Conservation (phyloP, 768 basidiomycete species). For the Amanita jacksonii region DNA sequence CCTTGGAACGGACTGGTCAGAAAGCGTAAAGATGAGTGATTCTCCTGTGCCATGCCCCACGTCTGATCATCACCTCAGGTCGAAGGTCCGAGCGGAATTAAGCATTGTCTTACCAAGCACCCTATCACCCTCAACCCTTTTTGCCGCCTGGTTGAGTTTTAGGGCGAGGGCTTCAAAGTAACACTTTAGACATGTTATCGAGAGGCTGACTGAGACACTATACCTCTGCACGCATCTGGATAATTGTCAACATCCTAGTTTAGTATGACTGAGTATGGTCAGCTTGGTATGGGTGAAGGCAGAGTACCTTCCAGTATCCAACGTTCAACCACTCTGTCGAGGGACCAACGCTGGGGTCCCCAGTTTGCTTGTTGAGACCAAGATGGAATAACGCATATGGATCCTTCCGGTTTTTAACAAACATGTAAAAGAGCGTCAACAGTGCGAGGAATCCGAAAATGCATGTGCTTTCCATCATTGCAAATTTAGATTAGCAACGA, state of each 20-base stretch:
- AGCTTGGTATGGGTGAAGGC: too few relatives aligned
- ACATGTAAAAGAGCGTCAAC: background rate
- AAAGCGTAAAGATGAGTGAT: conserved; percentile 47
- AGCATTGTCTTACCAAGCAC: conserved; percentile 40
- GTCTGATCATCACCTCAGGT: conserved; percentile 27
- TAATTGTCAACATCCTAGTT: conserved; percentile 41
- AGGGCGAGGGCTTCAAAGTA: conserved; percentile 33
- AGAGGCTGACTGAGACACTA: background rate
- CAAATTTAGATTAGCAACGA: too few relatives aligned
- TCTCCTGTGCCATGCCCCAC: conserved; percentile 65
- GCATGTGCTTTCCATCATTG: too few relatives aligned
- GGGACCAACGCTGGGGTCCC: conserved; percentile 25
- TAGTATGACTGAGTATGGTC: too few relatives aligned
- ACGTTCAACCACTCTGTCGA: conserved; percentile 64
- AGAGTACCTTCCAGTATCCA: conserved; percentile 54
- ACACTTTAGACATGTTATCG: background rate
- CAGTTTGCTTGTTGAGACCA: conserved; percentile 34
- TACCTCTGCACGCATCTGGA: conserved; percentile 55
- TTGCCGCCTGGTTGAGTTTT: conserved; percentile 36
- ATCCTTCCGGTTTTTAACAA: conserved; percentile 18
- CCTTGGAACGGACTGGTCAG: conserved; percentile 32
- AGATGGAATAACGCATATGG: conserved; percentile 56
- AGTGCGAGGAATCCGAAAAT: too few relatives aligned
- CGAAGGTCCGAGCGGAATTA: background rate
- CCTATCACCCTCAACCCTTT: conserved; percentile 29